These are phyloP conservation scores for Botrytis squamosa DNA, from an alignment of 2,329 filamentous ascomycete genomes.

Conservation along the genomic window DNA sequence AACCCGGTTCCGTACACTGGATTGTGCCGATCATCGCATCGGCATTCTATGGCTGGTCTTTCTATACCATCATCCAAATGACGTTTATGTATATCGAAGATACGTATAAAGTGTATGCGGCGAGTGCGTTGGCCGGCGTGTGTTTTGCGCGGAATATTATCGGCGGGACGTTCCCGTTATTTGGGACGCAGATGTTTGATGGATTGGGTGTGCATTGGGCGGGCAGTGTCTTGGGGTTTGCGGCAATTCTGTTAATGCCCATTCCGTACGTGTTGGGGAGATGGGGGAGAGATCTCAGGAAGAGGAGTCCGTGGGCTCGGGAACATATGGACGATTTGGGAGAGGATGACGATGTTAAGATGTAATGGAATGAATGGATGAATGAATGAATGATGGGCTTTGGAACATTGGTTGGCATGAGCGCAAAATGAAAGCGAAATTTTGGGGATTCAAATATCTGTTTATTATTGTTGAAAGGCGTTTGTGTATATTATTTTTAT, in stretches of 20 bases:
- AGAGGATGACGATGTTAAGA: not conserved
- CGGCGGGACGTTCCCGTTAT: slow-evolving; percentile 59
- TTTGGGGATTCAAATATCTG: too few species aligned
- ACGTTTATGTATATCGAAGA: slow-evolving; percentile 53
- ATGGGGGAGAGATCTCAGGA: slow-evolving; percentile 41
- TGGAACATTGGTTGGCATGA: not conserved
- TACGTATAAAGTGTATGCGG: slow-evolving; percentile 55
- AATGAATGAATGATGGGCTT: not conserved
- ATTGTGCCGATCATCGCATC: slow-evolving; percentile 51
- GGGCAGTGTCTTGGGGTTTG: slow-evolving; percentile 42
- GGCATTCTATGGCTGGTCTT: slow-evolving; percentile 59
- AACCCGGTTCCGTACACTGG: slow-evolving; percentile 55
- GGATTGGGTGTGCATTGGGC: slow-evolving; percentile 43
- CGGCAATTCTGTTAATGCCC: slow-evolving; percentile 49
- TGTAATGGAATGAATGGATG: not conserved
- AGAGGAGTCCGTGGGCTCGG: slow-evolving; percentile 59
- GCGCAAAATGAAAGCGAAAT: not conserved
- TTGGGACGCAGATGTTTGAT: slow-evolving; percentile 53
- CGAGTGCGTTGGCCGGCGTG: slow-evolving; percentile 60
- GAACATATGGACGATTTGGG: slow-evolving; percentile 14
- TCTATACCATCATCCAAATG: slow-evolving; percentile 54
- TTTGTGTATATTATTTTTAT: not conserved
- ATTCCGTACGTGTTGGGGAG: slow-evolving; percentile 55
- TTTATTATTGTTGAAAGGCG: not conserved
- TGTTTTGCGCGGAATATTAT: slow-evolving; percentile 56